Evolutionary conservation across 2,329 filamentous ascomycete species (phyloP), one percentile per base, ranked within the genome.

Genomic region (Xylaria sp.): DNA sequence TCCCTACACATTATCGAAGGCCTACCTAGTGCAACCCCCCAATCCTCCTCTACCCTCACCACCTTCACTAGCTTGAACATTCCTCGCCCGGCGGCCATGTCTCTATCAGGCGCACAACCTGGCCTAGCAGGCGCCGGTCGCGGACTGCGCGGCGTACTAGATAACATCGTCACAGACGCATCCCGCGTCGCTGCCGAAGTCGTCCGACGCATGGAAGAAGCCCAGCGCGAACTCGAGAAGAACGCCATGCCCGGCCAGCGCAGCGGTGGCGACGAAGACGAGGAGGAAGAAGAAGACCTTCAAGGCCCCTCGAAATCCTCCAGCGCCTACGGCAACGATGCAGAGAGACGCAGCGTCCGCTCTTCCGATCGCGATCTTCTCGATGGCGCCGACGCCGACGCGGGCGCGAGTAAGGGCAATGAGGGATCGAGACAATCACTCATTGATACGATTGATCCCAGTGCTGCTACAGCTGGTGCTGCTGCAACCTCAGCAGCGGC

Each of bases 121-220:
- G 74, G 73, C 30, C 71, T 70, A 30, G 63, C 76, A n/a, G 78
- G 81, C 0, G 80, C 83, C 46, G 82, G 87, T 62, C 80, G 92
- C 65, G 91, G 94, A 19, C 81, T 99, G 1, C 84, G 94, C 48
- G 94, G 94, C 18, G 94, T 99, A 60, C 79, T 99, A 46, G 94
- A 99, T 76, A 96, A 96, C 68, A 97, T 99, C 68, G 94, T 97
- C 65, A 96, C 90, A 1, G 94, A 99, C 71, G 94, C 94, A 48
- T 97, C 97, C 87, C 88, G 93, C 39, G 93, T 97, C 60, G 94
- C 94, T 0, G 90, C 89, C 0, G 94, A 99, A 73, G 93, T 99
- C 55, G 83, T 90, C 66, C 85, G 92, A 68, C 83, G 92, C 50
- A 96, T 97, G 88, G 93, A 99, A 64, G 94, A 99, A 72, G 93